phyloP scores from a whole-genome alignment of 139 green algal species.

The Desmodesmus armatus region DNA sequence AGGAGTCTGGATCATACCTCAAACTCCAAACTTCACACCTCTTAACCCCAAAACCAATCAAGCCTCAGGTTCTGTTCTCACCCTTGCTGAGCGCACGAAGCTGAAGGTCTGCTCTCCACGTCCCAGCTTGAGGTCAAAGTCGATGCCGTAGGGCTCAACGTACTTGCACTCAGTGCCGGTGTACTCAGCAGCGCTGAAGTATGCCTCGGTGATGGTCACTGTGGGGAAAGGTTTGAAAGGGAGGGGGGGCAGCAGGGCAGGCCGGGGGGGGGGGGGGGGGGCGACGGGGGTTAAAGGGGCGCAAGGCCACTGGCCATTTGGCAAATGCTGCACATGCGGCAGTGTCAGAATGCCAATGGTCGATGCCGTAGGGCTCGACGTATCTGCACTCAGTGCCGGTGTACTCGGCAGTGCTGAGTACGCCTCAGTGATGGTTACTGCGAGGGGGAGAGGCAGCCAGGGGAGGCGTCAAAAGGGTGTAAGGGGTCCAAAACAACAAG shows the following conservation, averaged over 20 bases:
- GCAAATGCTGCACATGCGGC: too few species aligned
- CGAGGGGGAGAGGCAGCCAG: not conserved
- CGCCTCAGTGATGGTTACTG: conserved; percentile 11
- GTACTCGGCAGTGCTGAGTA: conserved; percentile 29
- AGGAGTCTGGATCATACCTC: too few species aligned
- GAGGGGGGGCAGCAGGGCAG: too few species aligned
- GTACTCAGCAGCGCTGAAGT: conserved; percentile 26
- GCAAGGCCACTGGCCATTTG: too few species aligned
- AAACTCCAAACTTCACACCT: too few species aligned
- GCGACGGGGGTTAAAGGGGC: too few species aligned
- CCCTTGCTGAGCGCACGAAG: conserved; percentile 38
- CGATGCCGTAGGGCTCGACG: conserved; percentile 35
- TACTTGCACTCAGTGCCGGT: conserved; percentile 40
- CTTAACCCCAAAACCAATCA: too few species aligned
- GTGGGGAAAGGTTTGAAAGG: not conserved
- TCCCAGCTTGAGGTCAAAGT: conserved; percentile 18
- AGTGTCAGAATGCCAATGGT: too few species aligned
- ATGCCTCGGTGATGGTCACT: conserved; percentile 16
- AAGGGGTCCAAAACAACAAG: too few species aligned
- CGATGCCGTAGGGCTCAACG: conserved; percentile 33
- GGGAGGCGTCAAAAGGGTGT: too few species aligned
- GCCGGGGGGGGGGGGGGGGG: too few species aligned
- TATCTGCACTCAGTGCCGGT: conserved; percentile 38
- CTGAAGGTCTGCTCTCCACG: conserved; percentile 21
- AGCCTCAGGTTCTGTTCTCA: not conserved